Percentiles rank a stretch among this genome's conserved stretches.
phyloP scores from a whole-genome alignment of 768 basidiomycete genomes.

The Lentinula sp. region DNA sequence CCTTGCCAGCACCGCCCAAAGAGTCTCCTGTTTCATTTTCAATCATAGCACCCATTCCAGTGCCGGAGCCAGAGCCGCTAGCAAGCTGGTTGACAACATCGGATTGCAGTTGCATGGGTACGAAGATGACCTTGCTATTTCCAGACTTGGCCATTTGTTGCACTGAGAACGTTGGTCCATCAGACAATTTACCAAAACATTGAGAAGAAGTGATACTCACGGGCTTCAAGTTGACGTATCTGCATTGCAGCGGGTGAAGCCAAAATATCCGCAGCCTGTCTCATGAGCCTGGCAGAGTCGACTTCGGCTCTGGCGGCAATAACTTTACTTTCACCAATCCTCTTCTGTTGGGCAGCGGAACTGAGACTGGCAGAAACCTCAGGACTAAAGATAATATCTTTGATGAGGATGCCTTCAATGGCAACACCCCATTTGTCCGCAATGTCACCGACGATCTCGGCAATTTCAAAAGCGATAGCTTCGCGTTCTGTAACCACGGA shows the following conservation, averaged over 20 bases:
- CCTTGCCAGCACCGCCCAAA: slow-evolving; percentile 37
- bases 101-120: slow-evolving; percentile 85
- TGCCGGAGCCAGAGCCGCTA: slow-evolving; percentile 14
- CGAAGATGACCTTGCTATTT: slow-evolving; percentile 90
- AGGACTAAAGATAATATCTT: slow-evolving; percentile 88
- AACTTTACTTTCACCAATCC: slow-evolving; percentile 94
- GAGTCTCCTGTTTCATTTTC: slow-evolving; percentile 33
- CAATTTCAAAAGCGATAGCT: slow-evolving; percentile 93
- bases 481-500: slow-evolving; percentile 96
- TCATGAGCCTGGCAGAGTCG: slow-evolving; percentile 91
- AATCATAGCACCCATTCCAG: slow-evolving; percentile 17
- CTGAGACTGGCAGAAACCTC: slow-evolving; percentile 90
- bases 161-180: slow-evolving; percentile 28
- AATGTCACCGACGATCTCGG: slow-evolving; percentile 89
- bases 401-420: slow-evolving; percentile 94
- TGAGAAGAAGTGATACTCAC: slow-evolving; percentile 24
- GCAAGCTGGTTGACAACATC: slow-evolving; percentile 53
- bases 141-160: slow-evolving; percentile 92
- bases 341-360: slow-evolving; percentile 94
- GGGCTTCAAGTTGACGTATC: slow-evolving; percentile 91
- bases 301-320: slow-evolving; percentile 96
- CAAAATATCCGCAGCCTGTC: slow-evolving; percentile 92
- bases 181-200: background rate
- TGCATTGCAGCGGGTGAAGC: slow-evolving; percentile 97
- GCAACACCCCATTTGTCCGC: slow-evolving; percentile 96